A percentile compares a stretch with the other conserved stretches of the same genome.
phyloP scores from a whole-genome alignment of 176 grass and related monocot genomes.

The Aegilops sharonensis region DNA sequence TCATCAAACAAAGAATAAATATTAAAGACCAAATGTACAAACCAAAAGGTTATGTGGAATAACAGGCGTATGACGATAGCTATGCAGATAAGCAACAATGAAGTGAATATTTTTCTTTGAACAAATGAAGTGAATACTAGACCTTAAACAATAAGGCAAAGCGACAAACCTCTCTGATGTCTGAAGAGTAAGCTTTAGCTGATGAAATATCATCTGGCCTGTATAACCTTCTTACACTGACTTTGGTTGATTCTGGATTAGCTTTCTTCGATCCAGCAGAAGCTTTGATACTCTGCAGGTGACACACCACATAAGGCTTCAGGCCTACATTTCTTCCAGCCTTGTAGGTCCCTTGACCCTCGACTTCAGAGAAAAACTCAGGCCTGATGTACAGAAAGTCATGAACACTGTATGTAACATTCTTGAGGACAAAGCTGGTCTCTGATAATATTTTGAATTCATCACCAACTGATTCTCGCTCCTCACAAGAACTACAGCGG shows the following conservation, averaged over 20 bases:
- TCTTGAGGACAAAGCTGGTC: conserved; percentile 54
- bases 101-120: not conserved
- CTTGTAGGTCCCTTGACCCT: conserved; percentile 39
- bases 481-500: conserved; percentile 54
- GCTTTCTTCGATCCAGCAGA: conserved; percentile 31
- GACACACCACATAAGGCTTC: conserved; percentile 67
- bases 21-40: not conserved
- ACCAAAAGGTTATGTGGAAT: not conserved
- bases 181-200: conserved; percentile 63
- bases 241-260: conserved; percentile 40
- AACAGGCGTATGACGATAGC: not conserved
- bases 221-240: conserved; percentile 65
- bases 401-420: conserved; percentile 47
- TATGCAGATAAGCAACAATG: not conserved
- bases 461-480: conserved; percentile 21
- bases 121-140: not conserved
- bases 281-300: conserved; percentile 47
- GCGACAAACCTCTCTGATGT: conserved; percentile 72
- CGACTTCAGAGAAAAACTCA: conserved; percentile 33
- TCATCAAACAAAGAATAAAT: not conserved
- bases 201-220: conserved; percentile 71
- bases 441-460: conserved; percentile 53
- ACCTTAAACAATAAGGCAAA: not conserved
- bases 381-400: conserved; percentile 69
- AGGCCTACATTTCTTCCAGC: conserved; percentile 76